Base-by-base conservation (phyloP, 139 green algal genomes). In the Tetratostichococcus sp. region DNA sequence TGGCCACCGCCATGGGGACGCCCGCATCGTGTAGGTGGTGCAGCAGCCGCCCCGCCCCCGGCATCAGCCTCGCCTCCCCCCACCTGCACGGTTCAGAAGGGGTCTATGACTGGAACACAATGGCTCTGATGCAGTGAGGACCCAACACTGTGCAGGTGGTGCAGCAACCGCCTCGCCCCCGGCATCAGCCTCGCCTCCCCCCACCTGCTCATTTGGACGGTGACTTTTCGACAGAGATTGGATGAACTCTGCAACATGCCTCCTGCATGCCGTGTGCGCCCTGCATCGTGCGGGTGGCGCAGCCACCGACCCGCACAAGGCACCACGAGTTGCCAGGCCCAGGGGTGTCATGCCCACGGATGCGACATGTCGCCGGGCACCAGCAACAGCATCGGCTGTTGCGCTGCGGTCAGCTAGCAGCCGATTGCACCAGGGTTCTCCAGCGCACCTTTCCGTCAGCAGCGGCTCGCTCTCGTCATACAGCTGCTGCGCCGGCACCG, bases 1-100 rank as follows among this genome's bases (percentile, higher is more conserved):
- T 96, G 35, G 93, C 94, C 3, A 98, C 72, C 0, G 83, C 94
- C 30, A 94, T 77, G 23, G 84, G 84, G 4, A 97, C 70, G 26
- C 73, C 69, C 22, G 80, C 39, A 14, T 22, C 65, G 23, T 70
- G 22, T 26, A 98, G 81, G 81, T 97, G 89, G 23, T 81, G 67
- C 21, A 97, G 62, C 59, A 98, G 83, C 4, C 94, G 81, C 43
- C 77, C 35, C 0, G 91, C 94, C 1, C 94, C 94, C 1, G 94
- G 94, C 73, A 98, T 82, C n/a, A 90, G 71, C 72, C 75, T 68
- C 3, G 86, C 87, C 31, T 94, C 74, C 17, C 86, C 67, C 90
- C 70, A 87, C 35, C 74, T 79, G 68, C 3, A 25, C 1, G 35
- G 14, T 3, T 28, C 2, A 59, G 30, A 6, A 8, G 22, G 57